Conservation (phyloP, 441 rosid species). For the Aleurites moluccanus region DNA sequence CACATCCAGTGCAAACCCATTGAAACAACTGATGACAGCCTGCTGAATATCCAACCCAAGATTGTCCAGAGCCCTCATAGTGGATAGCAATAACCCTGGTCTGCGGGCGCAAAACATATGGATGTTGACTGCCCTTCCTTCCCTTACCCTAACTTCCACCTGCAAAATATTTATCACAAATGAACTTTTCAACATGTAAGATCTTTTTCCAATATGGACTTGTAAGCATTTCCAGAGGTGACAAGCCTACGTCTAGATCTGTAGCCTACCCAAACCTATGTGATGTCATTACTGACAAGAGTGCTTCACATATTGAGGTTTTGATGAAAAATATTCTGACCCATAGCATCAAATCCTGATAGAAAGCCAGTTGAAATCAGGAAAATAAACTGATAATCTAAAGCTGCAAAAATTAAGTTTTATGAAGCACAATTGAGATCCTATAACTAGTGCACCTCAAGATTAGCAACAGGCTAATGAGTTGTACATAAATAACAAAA, state of each 20-base stretch:
- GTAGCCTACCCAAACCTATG: too few species aligned
- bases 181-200: background rate
- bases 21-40: constrained; percentile 70
- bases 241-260: background rate
- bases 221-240: background rate
- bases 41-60: constrained; percentile 65
- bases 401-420: background rate
- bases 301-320: background rate
- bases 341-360: background rate
- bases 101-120: constrained; percentile 67
- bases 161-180: constrained; percentile 8
- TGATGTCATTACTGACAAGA: too few species aligned
- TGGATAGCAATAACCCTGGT: constrained; percentile 57
- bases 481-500: background rate
- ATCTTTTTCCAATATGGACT: background rate
- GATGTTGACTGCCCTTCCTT: constrained; percentile 75
- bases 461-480: background rate
- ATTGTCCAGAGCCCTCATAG: constrained; percentile 58
- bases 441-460: background rate
- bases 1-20: constrained; percentile 66
- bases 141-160: constrained; percentile 61
- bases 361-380: background rate
- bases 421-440: background rate
- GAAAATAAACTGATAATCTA: background rate
- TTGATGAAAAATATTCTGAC: too few species aligned